These are phyloP conservation scores for Oropetium thomaeum DNA, from an alignment of 176 grass and related monocot genomes.

Conservation along the genomic window DNA sequence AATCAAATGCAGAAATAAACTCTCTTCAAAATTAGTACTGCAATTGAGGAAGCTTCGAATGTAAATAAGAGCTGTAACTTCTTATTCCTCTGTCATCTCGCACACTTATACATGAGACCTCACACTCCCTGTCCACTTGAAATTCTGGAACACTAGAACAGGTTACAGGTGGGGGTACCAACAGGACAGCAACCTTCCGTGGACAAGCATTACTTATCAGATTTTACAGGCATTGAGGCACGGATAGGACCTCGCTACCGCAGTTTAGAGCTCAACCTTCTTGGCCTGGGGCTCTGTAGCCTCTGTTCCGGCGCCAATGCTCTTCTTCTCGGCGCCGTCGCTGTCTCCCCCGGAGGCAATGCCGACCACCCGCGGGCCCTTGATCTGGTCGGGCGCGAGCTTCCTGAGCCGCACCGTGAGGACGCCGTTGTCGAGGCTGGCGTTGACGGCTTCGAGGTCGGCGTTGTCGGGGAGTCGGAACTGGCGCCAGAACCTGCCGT, in stretches of 20 bases:
- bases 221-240: neutral
- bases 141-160: too few species aligned
- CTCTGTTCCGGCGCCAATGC: neutral
- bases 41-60: neutral
- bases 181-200: neutral
- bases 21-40: too few species aligned
- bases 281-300: constrained; percentile 20
- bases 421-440: constrained; percentile 57
- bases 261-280: constrained; percentile 66
- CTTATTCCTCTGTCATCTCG: constrained; percentile 7
- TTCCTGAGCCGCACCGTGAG: constrained; percentile 61
- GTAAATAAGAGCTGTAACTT: neutral
- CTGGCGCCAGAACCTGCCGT: constrained; percentile 91
- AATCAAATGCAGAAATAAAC: too few species aligned
- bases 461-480: constrained; percentile 81
- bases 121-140: neutral
- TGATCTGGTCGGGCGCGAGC: constrained; percentile 73
- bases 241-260: neutral
- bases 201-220: neutral
- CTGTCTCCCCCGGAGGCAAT: constrained; percentile 38
- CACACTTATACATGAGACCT: neutral
- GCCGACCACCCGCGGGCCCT: constrained; percentile 61
- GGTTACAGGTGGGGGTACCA: too few species aligned
- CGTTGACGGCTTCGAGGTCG: constrained; percentile 58
- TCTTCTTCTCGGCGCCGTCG: constrained; percentile 24